Conservation (phyloP, 1,139 yeast genomes). For the Kodamaea sp. region DNA sequence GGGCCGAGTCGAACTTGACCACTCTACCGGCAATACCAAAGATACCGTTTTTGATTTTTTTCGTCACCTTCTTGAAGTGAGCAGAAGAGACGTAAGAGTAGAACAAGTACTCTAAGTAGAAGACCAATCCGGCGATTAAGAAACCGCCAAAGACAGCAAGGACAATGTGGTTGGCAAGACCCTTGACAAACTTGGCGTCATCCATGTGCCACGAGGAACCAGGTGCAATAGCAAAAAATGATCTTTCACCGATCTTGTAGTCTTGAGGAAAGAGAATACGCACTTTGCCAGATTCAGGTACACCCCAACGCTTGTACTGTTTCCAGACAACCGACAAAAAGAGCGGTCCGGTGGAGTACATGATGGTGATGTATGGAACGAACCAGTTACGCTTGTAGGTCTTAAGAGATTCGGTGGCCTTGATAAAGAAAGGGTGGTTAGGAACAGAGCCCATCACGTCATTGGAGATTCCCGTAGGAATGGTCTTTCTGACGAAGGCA, state of each 20-base stretch:
- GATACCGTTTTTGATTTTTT: conserved; percentile 13
- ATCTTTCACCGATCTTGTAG: conserved; percentile 56
- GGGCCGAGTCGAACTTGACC: conserved; percentile 5
- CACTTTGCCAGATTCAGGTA: conserved; percentile 63
- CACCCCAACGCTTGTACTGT: conserved; percentile 79
- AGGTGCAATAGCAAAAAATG: conserved; percentile 70
- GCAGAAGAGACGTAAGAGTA: conserved; percentile 46
- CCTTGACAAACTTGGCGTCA: conserved; percentile 76
- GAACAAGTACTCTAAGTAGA: conserved; percentile 64
- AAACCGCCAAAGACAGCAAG: conserved; percentile 72
- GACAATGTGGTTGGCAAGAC: conserved; percentile 68
- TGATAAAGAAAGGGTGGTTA: conserved; percentile 78
- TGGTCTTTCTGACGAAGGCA: conserved; percentile 83
- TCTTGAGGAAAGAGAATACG: conserved; percentile 70
- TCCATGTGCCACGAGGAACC: conserved; percentile 92
- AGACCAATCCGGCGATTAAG: conserved; percentile 53
- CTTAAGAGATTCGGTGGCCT: conserved; percentile 64
- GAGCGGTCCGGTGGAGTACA: conserved; percentile 92
- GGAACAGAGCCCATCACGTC: conserved; percentile 93
- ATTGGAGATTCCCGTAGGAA: conserved; percentile 89
- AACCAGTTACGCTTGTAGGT: conserved; percentile 71
- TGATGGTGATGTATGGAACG: conserved; percentile 85
- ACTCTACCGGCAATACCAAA: conserved; percentile 3
- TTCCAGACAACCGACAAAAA: conserved; percentile 86
- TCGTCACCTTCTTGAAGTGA: conserved; percentile 28